Base-by-base conservation (phyloP, 1,284 basidiomycete genomes). In the Neolentinus lepideus region DNA sequence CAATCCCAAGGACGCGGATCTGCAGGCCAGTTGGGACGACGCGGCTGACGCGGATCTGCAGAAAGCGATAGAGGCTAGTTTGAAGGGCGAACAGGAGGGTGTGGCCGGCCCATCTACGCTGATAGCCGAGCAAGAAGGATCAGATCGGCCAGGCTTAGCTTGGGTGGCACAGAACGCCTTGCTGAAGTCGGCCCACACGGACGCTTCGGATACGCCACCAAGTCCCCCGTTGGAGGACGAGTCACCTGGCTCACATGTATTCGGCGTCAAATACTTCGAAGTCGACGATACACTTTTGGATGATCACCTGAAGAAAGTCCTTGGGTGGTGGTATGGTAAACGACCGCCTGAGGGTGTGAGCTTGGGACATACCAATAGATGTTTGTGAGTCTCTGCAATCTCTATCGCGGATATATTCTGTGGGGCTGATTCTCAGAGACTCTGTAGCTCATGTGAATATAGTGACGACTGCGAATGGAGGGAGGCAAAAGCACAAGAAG, bases 401-500 rank as follows among this genome's bases (percentile, higher is more conserved):
- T 54, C 56, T 57, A n/a, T n/a, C n/a, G n/a, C n/a, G n/a, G n/a
- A n/a, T n/a, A n/a, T n/a, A n/a, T n/a, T n/a, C n/a, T n/a, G n/a
- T n/a, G n/a, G 31, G 56, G 46, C 21, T 54, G 52, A 27, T 61
- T 35, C 51, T 33, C 16, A 48, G 46, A 14, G 19, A 22, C 22
- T 24, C 21, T 33, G 16, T 57, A 92, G 87, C 31, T 80, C 82
- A 36, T 95, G 92, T 64, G 92, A 94, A 67, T 94, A 92, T 67
- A 71, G 71, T 48, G 73, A 81, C 1, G 84, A 79, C 11, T 95
- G 92, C 62, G 92, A 94, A 71, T 95, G 92, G 92, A 76, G 90
- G 66, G 83, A 84, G 57, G 68, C 75, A 60, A 89, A 85, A 64
- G 84, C 85, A 2, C 59, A 60, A 36, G 84, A 85, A 60, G 60